Conservation (phyloP, 2,329 filamentous ascomycete species). For the Penicillium brasilianum region DNA sequence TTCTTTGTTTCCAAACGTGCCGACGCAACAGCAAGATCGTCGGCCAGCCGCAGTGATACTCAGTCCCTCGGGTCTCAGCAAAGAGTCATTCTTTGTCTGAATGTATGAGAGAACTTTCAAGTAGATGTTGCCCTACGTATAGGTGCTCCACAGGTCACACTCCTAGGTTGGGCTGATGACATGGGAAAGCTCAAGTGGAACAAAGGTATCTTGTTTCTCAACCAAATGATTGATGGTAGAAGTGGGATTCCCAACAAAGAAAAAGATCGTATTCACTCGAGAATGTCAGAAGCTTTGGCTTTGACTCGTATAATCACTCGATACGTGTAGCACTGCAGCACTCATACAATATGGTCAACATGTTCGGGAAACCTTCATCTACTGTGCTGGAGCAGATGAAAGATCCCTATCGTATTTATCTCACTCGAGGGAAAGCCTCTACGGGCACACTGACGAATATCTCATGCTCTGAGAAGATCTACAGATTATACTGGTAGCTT, state of each 20-base stretch:
- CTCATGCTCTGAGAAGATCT: not conserved
- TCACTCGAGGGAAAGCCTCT: not conserved
- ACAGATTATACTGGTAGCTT: not conserved
- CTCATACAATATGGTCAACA: no score
- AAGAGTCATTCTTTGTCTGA: not conserved
- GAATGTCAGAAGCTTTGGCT: not conserved
- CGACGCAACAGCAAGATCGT: not conserved
- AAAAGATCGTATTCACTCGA: not conserved
- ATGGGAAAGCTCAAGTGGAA: no score
- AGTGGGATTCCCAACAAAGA: not conserved
- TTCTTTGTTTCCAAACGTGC: constrained; percentile 2
- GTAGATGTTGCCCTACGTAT: no score
- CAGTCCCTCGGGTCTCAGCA: no score
- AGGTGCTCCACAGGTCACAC: no score
- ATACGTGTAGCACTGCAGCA: no score
- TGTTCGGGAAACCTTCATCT: not conserved
- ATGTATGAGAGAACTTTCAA: not conserved
- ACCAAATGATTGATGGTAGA: not conserved
- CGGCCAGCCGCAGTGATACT: not conserved
- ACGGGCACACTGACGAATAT: not conserved
- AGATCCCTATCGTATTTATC: no score
- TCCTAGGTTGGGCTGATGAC: no score
- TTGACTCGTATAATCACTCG: not conserved
- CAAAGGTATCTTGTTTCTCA: not conserved
- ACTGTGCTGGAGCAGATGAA: not conserved